Percentiles rank a stretch among this genome's conserved stretches.
Evolutionary conservation across 192 early-diverging fungal species (phyloP).

Genomic region (Podila epigama): DNA sequence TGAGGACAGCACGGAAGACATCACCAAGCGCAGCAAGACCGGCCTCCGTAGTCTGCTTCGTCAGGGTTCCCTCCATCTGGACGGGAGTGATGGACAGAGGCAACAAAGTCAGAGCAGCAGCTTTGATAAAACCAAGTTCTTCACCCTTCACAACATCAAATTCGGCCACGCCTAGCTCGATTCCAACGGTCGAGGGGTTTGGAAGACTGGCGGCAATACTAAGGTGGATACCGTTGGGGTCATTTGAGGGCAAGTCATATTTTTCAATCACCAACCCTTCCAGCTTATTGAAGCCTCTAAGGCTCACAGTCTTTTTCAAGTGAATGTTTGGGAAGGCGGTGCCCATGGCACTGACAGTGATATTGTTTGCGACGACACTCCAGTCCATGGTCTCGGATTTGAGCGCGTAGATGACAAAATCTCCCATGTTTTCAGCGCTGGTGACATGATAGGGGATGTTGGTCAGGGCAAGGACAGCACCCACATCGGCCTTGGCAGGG

Average conservation of each 20-base stretch:
- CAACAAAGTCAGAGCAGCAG: constrained; percentile 25
- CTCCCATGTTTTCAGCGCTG: constrained; percentile 50
- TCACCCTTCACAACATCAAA: constrained; percentile 53
- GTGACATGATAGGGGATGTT: constrained; percentile 52
- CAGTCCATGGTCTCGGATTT: constrained; percentile 56
- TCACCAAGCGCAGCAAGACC: constrained; percentile 55
- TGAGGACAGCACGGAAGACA: constrained; percentile 58
- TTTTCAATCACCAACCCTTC: constrained; percentile 33
- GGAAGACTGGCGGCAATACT: constrained; percentile 47
- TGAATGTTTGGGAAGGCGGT: constrained; percentile 52
- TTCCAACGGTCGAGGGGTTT: constrained; percentile 62
- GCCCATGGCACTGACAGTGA: constrained; percentile 60
- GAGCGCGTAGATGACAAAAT: constrained; percentile 59
- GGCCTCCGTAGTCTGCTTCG: constrained; percentile 53
- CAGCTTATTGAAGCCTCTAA: constrained; percentile 49
- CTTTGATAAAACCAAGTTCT: constrained; percentile 49
- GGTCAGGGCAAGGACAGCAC: constrained; percentile 54
- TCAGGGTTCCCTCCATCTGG: constrained; percentile 48
- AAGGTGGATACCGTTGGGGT: constrained; percentile 52
- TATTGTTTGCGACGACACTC: constrained; percentile 51
- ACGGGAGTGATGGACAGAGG: constrained; percentile 19
- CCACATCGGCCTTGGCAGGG: constrained; percentile 49
- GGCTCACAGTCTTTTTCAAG: constrained; percentile 50
- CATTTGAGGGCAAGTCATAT: constrained; percentile 42
- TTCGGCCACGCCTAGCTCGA: constrained; percentile 54